phyloP scores from a whole-genome alignment of 2,329 filamentous ascomycete species.

The Paecilomyces sp. region DNA sequence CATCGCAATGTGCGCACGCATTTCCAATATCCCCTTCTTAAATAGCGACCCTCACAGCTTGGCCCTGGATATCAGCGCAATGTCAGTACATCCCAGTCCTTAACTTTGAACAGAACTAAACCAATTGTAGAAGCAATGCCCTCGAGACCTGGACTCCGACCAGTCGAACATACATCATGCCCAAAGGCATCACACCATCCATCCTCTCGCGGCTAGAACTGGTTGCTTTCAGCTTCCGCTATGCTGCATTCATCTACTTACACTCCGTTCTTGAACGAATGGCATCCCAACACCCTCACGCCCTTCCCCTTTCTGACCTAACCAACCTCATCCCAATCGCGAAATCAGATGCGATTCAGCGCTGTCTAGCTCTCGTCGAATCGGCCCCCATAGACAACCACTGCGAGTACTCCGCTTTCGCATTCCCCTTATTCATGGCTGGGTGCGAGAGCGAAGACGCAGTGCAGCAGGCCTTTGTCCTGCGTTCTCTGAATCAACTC shows the following conservation, averaged over 20 bases:
- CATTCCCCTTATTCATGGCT: slow-evolving; percentile 30
- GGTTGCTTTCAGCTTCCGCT: slow-evolving; percentile 30
- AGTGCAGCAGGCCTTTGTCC: slow-evolving; percentile 16
- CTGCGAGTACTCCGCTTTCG: slow-evolving; percentile 30
- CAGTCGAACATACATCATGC: slow-evolving; percentile 21
- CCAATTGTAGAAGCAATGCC: slow-evolving; percentile 19
- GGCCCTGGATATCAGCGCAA: slow-evolving; percentile 17
- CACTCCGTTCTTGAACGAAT: slow-evolving; percentile 28
- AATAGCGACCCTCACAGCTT: slow-evolving; percentile 13
- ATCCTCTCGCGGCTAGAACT: slow-evolving; percentile 24
- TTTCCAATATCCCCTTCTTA: slow-evolving; percentile 20
- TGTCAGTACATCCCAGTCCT: slow-evolving; percentile 15
- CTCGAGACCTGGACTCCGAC: slow-evolving; percentile 24
- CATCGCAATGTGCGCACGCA: slow-evolving; percentile 24
- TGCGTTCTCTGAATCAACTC: slow-evolving; percentile 18
- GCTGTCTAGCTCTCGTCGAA: slow-evolving; percentile 18
- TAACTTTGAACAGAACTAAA: background rate
- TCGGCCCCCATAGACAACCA: slow-evolving; percentile 22
- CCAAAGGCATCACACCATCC: slow-evolving; percentile 18
- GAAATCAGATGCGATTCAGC: slow-evolving; percentile 19
- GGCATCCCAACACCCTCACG: slow-evolving; percentile 1
- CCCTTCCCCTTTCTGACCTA: background rate
- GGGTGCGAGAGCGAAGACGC: slow-evolving; percentile 22
- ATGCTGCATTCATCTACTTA: slow-evolving; percentile 29
- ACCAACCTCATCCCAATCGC: slow-evolving; percentile 16